phyloP scores from a whole-genome alignment of 1,284 basidiomycete species.

The Neolentinus lepideus region DNA sequence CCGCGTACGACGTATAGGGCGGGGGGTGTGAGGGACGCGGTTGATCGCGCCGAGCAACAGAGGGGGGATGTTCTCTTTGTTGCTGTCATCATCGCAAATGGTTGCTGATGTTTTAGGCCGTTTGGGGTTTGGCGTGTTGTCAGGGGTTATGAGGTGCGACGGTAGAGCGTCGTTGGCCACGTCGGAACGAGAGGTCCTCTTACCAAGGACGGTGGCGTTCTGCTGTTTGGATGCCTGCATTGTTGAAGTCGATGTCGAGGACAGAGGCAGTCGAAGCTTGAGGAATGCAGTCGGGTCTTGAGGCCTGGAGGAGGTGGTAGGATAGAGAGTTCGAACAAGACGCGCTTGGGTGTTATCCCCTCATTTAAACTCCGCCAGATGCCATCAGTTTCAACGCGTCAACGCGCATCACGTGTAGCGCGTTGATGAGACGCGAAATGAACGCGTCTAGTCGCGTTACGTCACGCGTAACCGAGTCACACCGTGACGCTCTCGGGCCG shows the following conservation, averaged over 20 bases:
- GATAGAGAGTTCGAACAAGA: constrained; percentile 9
- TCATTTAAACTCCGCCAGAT: constrained; percentile 22
- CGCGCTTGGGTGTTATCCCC: constrained; percentile 15
- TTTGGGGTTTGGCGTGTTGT: constrained; percentile 58
- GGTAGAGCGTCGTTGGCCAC: not conserved
- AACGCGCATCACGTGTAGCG: not conserved
- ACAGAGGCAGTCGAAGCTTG: not conserved
- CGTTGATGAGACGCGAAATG: not conserved
- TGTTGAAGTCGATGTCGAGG: not conserved
- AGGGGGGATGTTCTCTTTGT: constrained; percentile 75
- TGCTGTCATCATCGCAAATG: constrained; percentile 45
- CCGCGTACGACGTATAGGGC: constrained; percentile 39
- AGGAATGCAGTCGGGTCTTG: constrained; percentile 4
- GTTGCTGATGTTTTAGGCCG: constrained; percentile 37
- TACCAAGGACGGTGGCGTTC: constrained; percentile 48
- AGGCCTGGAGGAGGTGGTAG: constrained; percentile 6
- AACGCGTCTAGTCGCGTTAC: constrained; percentile 1
- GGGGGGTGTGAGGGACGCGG: constrained; percentile 23
- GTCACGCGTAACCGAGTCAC: constrained; percentile 12
- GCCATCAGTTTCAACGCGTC: constrained; percentile 1
- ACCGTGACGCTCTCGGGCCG: constrained; percentile 19
- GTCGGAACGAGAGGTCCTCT: constrained; percentile 41
- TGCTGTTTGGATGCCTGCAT: constrained; percentile 16
- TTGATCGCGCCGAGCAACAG: constrained; percentile 30
- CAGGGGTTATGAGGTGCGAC: constrained; percentile 36